These are phyloP conservation scores for Buxus sempervirens DNA, from an alignment of 164 flowering plant genomes.

Conservation along the genomic window DNA sequence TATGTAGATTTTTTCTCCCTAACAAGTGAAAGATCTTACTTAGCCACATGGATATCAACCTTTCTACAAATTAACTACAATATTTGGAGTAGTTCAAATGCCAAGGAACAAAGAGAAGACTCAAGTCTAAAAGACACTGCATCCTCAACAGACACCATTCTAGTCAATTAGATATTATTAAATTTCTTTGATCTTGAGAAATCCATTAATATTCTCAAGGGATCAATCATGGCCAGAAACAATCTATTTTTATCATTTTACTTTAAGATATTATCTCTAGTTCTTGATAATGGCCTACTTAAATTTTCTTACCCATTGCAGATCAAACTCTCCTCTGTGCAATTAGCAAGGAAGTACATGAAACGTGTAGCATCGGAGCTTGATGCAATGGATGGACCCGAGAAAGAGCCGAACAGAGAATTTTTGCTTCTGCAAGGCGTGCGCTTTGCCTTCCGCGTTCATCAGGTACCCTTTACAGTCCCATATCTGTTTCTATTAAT, in stretches of 20 bases:
- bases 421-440: conserved; percentile 88
- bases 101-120: too few relatives aligned
- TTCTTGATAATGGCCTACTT: background rate
- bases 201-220: too few relatives aligned
- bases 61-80: too few relatives aligned
- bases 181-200: too few relatives aligned
- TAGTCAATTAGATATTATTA: too few relatives aligned
- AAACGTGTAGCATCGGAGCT: conserved; percentile 87
- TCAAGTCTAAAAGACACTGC: too few relatives aligned
- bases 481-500: background rate
- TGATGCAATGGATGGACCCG: conserved; percentile 69
- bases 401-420: conserved; percentile 89
- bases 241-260: background rate
- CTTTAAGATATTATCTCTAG: background rate
- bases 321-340: conserved; percentile 95
- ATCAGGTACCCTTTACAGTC: conserved; percentile 55
- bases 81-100: too few relatives aligned
- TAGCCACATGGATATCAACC: too few relatives aligned
- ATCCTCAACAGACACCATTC: too few relatives aligned
- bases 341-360: conserved; percentile 92
- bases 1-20: too few relatives aligned
- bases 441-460: conserved; percentile 97
- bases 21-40: too few relatives aligned
- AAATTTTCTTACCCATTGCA: conserved; percentile 28
- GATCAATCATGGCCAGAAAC: too few relatives aligned